Conservation (phyloP, 2,329 filamentous ascomycete species). For the Neofusicoccum cordaticola region DNA sequence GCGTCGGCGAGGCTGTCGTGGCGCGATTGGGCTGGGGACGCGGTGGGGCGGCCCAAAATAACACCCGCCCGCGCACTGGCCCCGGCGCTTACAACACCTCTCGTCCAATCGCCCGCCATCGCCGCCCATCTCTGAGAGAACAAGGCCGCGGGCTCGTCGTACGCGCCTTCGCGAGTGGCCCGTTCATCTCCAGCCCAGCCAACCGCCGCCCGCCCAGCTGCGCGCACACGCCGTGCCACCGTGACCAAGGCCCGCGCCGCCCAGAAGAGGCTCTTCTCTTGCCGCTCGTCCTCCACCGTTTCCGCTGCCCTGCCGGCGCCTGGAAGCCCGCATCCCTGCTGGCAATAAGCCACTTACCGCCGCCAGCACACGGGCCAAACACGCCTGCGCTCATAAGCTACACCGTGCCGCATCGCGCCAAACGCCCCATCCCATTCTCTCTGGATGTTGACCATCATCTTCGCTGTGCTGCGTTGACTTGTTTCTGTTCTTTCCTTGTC, state of each 20-base stretch:
- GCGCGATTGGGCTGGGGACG: background rate
- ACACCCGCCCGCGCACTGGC: slow-evolving; percentile 6
- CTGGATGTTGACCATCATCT: slow-evolving; percentile 15
- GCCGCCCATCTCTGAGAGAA: background rate
- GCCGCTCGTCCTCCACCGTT: background rate
- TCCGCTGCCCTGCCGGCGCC: background rate
- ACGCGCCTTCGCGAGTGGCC: background rate
- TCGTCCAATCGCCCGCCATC: background rate
- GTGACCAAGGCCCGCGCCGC: background rate
- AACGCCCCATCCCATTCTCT: slow-evolving; percentile 8
- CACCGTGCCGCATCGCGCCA: slow-evolving; percentile 1
- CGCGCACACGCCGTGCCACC: slow-evolving; percentile 5
- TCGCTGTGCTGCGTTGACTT: background rate
- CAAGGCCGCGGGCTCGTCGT: background rate
- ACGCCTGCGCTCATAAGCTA: slow-evolving; percentile 1
- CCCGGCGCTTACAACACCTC: slow-evolving; percentile 13
- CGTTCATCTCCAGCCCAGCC: background rate
- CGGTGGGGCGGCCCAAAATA: slow-evolving; percentile 8
- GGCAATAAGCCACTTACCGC: slow-evolving; percentile 13
- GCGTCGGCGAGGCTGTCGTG: background rate
- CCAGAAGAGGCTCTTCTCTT: slow-evolving; percentile 16
- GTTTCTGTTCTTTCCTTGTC: background rate
- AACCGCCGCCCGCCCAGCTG: background rate
- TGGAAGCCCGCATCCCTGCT: background rate
- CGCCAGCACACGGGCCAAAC: slow-evolving; percentile 3